Percentiles rank a stretch among this genome's conserved stretches.
phyloP scores from a whole-genome alignment of 345 rosid species.

The Aegle marmelos region DNA sequence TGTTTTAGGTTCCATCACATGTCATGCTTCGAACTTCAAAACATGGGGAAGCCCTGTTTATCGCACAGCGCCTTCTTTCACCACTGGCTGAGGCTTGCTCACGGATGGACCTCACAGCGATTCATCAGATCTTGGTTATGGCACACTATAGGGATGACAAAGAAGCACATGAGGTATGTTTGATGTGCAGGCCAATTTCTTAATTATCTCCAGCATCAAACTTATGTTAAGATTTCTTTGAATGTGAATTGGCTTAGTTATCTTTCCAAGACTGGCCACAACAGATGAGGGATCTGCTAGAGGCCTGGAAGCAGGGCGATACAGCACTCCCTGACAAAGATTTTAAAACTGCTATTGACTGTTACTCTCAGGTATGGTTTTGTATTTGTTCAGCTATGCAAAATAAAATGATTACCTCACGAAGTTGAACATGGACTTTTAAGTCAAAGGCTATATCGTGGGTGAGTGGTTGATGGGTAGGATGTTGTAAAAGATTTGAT shows the following conservation, averaged over 20 bases:
- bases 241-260: constrained; percentile 46
- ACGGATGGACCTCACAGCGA: constrained; percentile 92
- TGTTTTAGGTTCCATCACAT: constrained; percentile 74
- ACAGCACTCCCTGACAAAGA: constrained; percentile 91
- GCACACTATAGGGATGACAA: constrained; percentile 96
- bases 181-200: background rate
- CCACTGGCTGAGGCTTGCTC: constrained; percentile 96
- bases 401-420: background rate
- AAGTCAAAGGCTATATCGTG: no score
- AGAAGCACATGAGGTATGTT: constrained; percentile 77
- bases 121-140: constrained; percentile 82
- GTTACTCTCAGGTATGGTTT: constrained; percentile 82
- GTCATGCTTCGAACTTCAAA: constrained; percentile 84
- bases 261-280: constrained; percentile 99
- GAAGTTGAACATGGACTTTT: background rate
- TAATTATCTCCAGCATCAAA: background rate
- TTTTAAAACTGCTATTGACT: constrained; percentile 83
- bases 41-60: constrained; percentile 40
- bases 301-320: constrained; percentile 92
- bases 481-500: no score
- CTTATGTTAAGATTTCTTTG: constrained; percentile 16
- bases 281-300: constrained; percentile 94
- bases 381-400: background rate
- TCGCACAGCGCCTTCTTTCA: constrained; percentile 75
- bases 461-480: no score